Base-by-base conservation (phyloP, 2,329 filamentous ascomycete genomes). In the Penicillium sp. region DNA sequence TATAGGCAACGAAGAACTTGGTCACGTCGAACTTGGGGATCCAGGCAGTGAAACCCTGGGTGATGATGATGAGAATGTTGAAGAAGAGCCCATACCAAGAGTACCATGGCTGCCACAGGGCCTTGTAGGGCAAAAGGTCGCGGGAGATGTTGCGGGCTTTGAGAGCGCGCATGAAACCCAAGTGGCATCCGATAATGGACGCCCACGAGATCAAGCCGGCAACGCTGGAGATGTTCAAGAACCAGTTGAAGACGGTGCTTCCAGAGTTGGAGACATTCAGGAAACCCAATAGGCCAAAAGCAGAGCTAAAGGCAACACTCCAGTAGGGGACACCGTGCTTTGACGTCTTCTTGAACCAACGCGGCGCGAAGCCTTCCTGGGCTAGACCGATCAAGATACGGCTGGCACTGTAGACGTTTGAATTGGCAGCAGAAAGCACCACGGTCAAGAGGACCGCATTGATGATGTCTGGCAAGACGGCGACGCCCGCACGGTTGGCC, bases 331-430 rank as follows among this genome's bases (percentile, higher is more conserved):
- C 77, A 51, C 82, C 82, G 5, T 73, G 67, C 63, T 75, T 77
- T 19, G 75, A 78, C 4, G 80, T 81, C 50, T 70, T 72, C 57
- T 73, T 73, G 64, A 84, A 76, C 64, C 79, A 76, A 3, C 66
- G 69, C 4, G 82, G 82, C 0, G 80, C 82, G 59, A 76, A 79
- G 7, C 76, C 70, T 59, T 81, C 78, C 59, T 81, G 76, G 0
- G 82, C 84, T 72, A 93, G 85, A 61, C 87, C 88, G 71, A 90
- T 88, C 8, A 93, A 80, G 21, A 92, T 86, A 71, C 90, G 86
- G 47, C 86, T 89, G 55, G 89, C 78, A 26, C 71, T 73, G 66
- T 76, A 80, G 19, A 79, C 73, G 60, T 78, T 78, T 47, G 76
- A 76, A 63, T 81, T 81, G 45, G 76, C 79, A 3, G 78, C 75